Base-by-base conservation (phyloP, 352 stramenopile genomes). In the Blastocystis sp. region DNA sequence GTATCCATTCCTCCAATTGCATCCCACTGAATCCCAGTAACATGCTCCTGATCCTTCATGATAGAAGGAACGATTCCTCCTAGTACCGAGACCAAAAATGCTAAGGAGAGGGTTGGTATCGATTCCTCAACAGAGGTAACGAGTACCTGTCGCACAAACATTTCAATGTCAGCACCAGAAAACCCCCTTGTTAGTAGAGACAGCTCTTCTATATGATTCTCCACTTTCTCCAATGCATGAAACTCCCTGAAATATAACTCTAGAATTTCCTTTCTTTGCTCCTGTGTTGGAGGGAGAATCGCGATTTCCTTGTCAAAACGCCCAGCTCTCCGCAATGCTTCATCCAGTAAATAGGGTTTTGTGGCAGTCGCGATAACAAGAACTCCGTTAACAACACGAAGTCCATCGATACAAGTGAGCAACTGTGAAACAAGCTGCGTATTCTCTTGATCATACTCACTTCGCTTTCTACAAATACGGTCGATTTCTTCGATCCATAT, bases 401-500 rank as follows among this genome's bases (percentile, higher is more conserved):
- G 91, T 8, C 94, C 95, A 90, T 98, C 96, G 90, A 98, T 94
- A 29, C 98, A 90, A 62, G 96, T 98, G 23, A 98, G 91, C 26
- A 98, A 89, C 90, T 98, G 95, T 5, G 95, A 95, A 7, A 98
- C 95, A 11, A 98, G 93, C 91, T 92, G 54, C 41, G 64, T 55
- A 29, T 90, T 56, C 88, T 88, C 15, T 89, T 53, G 50, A 20
- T 88, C 87, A 23, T 92, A 91, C 79, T 93, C 90, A 54, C 96
- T 94, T 77, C 95, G 94, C 80, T 96, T 96, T 4, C 95, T 95
- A 53, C 95, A 97, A 45, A 98, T 94, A 15, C 93, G 95, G 91
- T 98, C 96, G 2, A 98, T 89, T 62, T 98, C 95, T 88, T 98
- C 96, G 89, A 98, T 97, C 88, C 98, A 98, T 64, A 98, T 94